phyloP scores from a whole-genome alignment of 1,139 yeast genomes.

The Geotrichum candidum region DNA sequence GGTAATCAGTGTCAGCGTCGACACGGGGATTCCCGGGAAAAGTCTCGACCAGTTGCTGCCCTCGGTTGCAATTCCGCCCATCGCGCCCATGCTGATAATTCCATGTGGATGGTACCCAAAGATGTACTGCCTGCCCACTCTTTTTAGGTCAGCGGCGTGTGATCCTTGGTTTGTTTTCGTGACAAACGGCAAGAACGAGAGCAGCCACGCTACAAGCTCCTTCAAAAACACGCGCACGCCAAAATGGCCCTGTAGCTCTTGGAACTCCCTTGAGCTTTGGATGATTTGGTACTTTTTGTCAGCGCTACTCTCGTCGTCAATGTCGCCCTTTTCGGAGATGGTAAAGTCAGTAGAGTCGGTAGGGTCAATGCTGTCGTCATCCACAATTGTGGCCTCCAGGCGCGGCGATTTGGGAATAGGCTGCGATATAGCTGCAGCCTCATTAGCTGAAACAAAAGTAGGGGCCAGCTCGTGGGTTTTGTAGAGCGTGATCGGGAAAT shows the following conservation, averaged over 20 bases:
- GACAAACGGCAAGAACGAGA: background rate
- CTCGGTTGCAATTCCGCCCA: constrained; percentile 81
- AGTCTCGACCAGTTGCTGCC: constrained; percentile 60
- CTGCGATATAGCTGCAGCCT: background rate
- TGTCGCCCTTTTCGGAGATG: background rate
- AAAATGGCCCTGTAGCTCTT: background rate
- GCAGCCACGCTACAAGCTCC: constrained; percentile 3
- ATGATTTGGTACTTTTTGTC: background rate
- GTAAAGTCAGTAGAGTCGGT: constrained; percentile 3
- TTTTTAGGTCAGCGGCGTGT: background rate
- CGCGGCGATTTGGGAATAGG: background rate
- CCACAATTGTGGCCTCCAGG: background rate
- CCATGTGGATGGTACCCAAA: constrained; percentile 98
- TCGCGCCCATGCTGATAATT: constrained; percentile 85
- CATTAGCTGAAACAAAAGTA: constrained; percentile 44
- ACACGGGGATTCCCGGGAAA: constrained; percentile 78
- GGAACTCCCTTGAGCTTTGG: constrained; percentile 6
- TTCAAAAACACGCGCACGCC: background rate
- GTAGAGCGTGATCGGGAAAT: constrained; percentile 75
- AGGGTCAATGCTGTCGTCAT: background rate
- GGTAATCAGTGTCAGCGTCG: constrained; percentile 72
- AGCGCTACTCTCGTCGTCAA: background rate
- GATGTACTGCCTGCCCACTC: constrained; percentile 50
- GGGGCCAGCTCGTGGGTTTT: constrained; percentile 71
- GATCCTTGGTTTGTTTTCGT: background rate